Conservation (phyloP, 371 early-diverging fungal species). For the Circinella minor region DNA sequence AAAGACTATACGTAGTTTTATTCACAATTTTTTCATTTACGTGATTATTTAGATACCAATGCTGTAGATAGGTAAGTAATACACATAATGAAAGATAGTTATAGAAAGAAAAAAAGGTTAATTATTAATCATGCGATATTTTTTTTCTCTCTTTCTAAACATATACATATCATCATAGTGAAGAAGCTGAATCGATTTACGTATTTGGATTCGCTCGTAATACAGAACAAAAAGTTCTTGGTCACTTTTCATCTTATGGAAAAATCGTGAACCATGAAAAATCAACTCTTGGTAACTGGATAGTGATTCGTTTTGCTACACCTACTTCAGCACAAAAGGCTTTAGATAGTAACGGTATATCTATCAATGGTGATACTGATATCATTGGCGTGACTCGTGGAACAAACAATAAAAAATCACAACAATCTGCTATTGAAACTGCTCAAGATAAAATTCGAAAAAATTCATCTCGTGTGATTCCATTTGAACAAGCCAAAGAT, state of each 20-base stretch:
- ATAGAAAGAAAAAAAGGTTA: not conserved
- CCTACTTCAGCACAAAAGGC: constrained; percentile 12
- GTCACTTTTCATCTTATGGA: constrained; percentile 18
- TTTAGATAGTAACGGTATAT: constrained; percentile 13
- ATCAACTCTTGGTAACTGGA: constrained; percentile 7
- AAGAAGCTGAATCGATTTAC: constrained; percentile 11
- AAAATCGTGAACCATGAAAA: constrained; percentile 11
- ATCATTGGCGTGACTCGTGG: constrained; percentile 18
- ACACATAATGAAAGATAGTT: too few relatives aligned
- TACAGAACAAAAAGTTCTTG: constrained; percentile 11
- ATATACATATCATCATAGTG: not conserved
- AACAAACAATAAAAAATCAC: not conserved
- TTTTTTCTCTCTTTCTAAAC: not conserved
- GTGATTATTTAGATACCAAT: not conserved
- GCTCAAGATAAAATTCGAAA: not conserved
- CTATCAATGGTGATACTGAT: constrained; percentile 2
- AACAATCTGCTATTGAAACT: not conserved
- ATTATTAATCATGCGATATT: not conserved
- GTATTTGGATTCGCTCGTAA: constrained; percentile 19
- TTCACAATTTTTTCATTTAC: too few relatives aligned
- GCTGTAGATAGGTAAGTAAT: too few relatives aligned
- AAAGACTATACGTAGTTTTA: too few relatives aligned
- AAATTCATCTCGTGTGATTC: not conserved
- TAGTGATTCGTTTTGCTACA: constrained; percentile 9
- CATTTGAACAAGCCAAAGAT: constrained; percentile 15